Base-by-base conservation (phyloP, 2,329 filamentous ascomycete genomes). In the Ambrosiella beaveri region DNA sequence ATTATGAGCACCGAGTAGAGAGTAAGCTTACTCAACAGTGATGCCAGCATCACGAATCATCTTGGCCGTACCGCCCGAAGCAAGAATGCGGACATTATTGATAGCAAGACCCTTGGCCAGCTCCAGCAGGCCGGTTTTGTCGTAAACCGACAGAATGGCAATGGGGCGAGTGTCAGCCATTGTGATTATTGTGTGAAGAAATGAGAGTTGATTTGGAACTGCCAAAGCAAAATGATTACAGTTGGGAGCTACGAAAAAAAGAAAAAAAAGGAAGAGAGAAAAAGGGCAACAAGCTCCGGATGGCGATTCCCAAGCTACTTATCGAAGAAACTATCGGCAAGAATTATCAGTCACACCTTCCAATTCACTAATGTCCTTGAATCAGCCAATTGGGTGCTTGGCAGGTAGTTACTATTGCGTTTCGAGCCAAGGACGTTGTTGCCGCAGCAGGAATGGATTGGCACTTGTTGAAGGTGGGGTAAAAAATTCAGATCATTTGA, bases 31-130 rank as follows among this genome's bases (percentile, higher is more conserved):
- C 86, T 97, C 90, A 62, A 98, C 93, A 51, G 87, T 82, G 71
- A 98, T 94, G 53, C 89, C 89, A 65, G 89, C 93, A 71, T 98
- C 93, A 68, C 93, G 84, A 66, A 97, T 95, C 86, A 97, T 86
- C 74, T 85, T 93, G 64, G 93, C 85, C 53, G 93, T 98, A 65
- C 93, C 93, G 61, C 93, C 93, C 59, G 91, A 97, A 57, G 93
- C 93, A 60, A 98, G 79, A 64, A 98, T 84, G 65, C 89, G 86
- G 65, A 95, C 86, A 81, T 93, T 85, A 68, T 94, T 81, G 76
- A 91, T 81, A 68, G 86, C 80, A 55, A 96, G 81, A 65, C 89
- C 89, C 73, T 95, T 95, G 66, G 89, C 88, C 65, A 96, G 78
- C 73, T 96, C 90, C 64, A 96, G 75, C 64, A 95, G 80, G 61